Evolutionary conservation across 1,139 yeast species (phyloP), one percentile per base, ranked within the genome.

Genomic region (Taphrina betulina): DNA sequence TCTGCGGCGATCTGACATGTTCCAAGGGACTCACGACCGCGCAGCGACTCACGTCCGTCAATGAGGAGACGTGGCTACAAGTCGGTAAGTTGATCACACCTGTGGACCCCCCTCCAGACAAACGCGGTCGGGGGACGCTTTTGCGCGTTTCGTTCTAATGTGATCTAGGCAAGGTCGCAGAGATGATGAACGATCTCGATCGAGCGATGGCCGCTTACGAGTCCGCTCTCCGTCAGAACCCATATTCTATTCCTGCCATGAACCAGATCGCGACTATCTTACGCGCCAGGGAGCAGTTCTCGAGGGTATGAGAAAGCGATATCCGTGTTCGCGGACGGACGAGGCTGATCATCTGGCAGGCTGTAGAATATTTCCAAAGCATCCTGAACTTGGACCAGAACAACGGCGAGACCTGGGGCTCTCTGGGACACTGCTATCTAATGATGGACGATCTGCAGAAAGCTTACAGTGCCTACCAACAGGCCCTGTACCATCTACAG

Each of bases 341-440:
- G 12, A 34, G 8, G 37, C 54, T 41, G 40, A 38, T n/a, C n/a
- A 5, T 44, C 4, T 3, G 3, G 86, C 86, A 88, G 69, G 97
- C 97, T 2, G 95, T 95, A 10, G 97, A 90, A 69, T 78, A 87
- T 62, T 92, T 88, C 70, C 95, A 90, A 70, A 80, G 88, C 63
- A 95, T 95, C 1, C 73, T 92, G 60, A 79, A 84, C 60, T 78
- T 85, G 60, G 82, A 83, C 65, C 94, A 90, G 19, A 92, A 86
- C 68, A 84, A 88, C 63, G 96, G 97, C 59, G 97, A 90, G 66
- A 87, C 95, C 38, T 92, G 98, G 98, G 97, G 97, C 0, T 78
- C 94, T 23, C 75, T 92, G 63, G 97, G 98, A 51, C 98, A 92
- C 71, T 94, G 98, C 72, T 94, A 89, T 68, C 74, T 92, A 64